Base-by-base conservation (phyloP, 768 basidiomycete species). In the Terana coerulea region DNA sequence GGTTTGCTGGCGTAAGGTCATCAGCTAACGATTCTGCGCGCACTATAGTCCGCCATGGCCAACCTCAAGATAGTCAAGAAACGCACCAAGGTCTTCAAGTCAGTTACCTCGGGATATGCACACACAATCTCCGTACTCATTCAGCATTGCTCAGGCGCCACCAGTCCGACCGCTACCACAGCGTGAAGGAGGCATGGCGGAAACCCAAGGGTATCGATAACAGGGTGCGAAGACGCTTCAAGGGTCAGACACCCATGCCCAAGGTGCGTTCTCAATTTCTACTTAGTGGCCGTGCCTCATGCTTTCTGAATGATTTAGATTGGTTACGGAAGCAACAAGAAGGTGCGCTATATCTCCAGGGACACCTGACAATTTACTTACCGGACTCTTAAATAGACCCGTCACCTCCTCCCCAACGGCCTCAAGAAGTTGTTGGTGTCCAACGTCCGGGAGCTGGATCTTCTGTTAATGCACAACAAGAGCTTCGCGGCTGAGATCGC, bases 121-220 rank as follows among this genome's bases (percentile, higher is more conserved):
- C 12, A 14, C n/a, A 3, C 28, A 17, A 5, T 12, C 31, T 22
- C 47, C n/a, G 17, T 30, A 42, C 19, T 42, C 39, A 50, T 49
- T 36, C 51, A 30, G 50, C 29, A 49, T 29, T 52, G 47, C 45
- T 26, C 68, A 92, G 91, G 81, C 91, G 95, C 74, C 95, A 98
- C 74, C 95, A 98, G 75, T 95, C 93, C 44, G 95, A 98, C 76
- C 89, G 95, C 68, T 98, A 97, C 79, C 83, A 91, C 71, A 76
- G 88, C 60, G 94, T 98, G 61, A 95, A 95, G 81, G 94, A 97
- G 78, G 79, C 91, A 79, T 99, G 97, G 97, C 83, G 97, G 72
- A 99, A 99, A 79, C 97, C 97, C 61, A 99, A 98, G 85, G 97
- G 95, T 91, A 98, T 98, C 64, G 95, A 98, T 71, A 98, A 98